Evolutionary conservation across 305 asterid genomes (phyloP).

Genomic region (Caryopteris hybrid): DNA sequence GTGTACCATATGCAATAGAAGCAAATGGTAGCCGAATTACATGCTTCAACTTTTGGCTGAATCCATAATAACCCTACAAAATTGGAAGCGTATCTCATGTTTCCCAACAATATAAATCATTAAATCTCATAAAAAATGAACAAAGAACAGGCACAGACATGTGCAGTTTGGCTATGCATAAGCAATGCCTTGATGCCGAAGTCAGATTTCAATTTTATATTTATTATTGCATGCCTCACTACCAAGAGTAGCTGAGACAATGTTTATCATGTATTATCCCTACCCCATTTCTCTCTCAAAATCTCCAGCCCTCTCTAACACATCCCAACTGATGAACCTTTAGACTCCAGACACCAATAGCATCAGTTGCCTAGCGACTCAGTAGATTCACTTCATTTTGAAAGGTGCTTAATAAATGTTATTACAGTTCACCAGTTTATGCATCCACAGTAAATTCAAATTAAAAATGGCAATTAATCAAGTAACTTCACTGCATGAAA

Average conservation of each 20-base stretch:
- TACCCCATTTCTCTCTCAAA: neutral
- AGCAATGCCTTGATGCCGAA: slow-evolving; percentile 4
- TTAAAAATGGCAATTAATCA: neutral
- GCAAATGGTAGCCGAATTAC: slow-evolving; percentile 90
- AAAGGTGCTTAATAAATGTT: neutral
- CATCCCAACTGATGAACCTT: slow-evolving; percentile 1
- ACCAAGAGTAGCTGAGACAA: neutral
- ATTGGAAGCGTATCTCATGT: slow-evolving; percentile 19
- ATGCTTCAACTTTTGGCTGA: slow-evolving; percentile 98
- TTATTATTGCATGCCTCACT: slow-evolving; percentile 8
- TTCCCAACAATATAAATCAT: slow-evolving; percentile 17
- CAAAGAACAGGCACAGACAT: slow-evolving; percentile 8
- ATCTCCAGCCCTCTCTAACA: slow-evolving; percentile 7
- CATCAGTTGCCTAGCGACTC: neutral
- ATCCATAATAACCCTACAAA: slow-evolving; percentile 93
- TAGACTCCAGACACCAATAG: neutral
- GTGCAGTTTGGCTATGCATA: slow-evolving; percentile 11
- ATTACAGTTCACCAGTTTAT: neutral
- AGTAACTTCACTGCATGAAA: slow-evolving; percentile 10
- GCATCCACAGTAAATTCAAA: slow-evolving; percentile 1
- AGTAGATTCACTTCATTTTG: slow-evolving; percentile 8
- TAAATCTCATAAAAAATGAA: neutral
- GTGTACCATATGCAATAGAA: slow-evolving; percentile 76
- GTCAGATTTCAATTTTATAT: neutral
- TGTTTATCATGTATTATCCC: neutral